Conservation (phyloP, 2,329 filamentous ascomycete species). For the Neophaeococcomyces mojaviensis region DNA sequence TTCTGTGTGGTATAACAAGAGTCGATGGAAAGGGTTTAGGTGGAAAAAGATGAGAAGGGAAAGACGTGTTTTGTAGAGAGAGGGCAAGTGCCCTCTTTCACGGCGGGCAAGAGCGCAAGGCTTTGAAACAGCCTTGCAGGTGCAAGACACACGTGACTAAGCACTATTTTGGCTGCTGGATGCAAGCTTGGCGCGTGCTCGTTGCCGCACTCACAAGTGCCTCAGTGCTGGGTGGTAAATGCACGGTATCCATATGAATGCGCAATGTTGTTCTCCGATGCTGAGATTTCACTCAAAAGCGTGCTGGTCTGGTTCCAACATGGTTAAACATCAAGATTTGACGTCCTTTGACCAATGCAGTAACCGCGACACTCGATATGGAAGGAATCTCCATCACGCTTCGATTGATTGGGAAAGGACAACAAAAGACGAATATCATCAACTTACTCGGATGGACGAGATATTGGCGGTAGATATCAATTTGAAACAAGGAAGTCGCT, state of each 20-base stretch:
- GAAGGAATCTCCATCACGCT: conserved; percentile 4
- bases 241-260: neutral
- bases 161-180: too few species aligned
- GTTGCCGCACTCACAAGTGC: too few species aligned
- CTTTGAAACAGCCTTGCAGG: too few species aligned
- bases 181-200: too few species aligned
- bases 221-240: too few species aligned
- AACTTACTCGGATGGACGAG: conserved; percentile 3
- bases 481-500: neutral
- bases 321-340: neutral
- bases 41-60: conserved; percentile 1
- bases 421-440: neutral
- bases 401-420: conserved; percentile 7
- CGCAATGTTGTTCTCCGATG: neutral
- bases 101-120: too few species aligned
- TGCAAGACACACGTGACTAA: too few species aligned
- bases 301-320: neutral
- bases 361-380: conserved; percentile 9
- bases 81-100: neutral
- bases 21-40: neutral
- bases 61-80: neutral
- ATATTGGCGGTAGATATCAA: neutral
- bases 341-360: neutral
- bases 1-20: neutral
- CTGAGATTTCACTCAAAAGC: too few species aligned